phyloP scores from a whole-genome alignment of 306 rosid genomes.

The Sphenostylis stenocarpa region DNA sequence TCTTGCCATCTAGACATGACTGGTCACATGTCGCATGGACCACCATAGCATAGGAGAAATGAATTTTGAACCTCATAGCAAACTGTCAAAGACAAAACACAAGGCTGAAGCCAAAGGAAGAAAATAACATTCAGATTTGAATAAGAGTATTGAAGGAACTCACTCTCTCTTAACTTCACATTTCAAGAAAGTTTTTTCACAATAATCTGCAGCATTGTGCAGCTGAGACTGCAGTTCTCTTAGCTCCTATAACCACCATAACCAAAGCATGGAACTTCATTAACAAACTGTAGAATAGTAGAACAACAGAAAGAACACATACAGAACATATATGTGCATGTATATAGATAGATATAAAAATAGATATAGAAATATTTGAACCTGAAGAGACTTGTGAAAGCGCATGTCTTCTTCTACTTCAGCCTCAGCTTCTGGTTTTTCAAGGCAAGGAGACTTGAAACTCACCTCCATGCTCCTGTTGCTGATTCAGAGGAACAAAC shows the following conservation, averaged over 20 bases:
- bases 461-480: slow-evolving; percentile 45
- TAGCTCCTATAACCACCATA: slow-evolving; percentile 55
- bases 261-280: neutral
- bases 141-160: slow-evolving; percentile 34
- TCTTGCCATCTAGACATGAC: neutral
- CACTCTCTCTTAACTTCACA: slow-evolving; percentile 65
- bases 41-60: slow-evolving; percentile 1
- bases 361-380: slow-evolving; percentile 21
- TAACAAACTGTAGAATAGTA: neutral
- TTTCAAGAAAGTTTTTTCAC: slow-evolving; percentile 73
- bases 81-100: slow-evolving; percentile 8
- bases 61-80: slow-evolving; percentile 25
- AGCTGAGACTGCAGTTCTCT: slow-evolving; percentile 76
- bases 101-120: slow-evolving; percentile 6
- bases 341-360: neutral
- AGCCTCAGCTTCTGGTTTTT: slow-evolving; percentile 42
- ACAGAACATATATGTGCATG: neutral
- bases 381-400: slow-evolving; percentile 75
- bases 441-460: slow-evolving; percentile 38
- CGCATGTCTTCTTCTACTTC: slow-evolving; percentile 37
- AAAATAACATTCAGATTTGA: neutral
- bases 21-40: neutral
- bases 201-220: slow-evolving; percentile 86
- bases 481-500: slow-evolving; percentile 9
- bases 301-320: neutral